Evolutionary conservation across 495 filamentous ascomycete species (phyloP), one percentile per base, ranked within the genome.

Genomic region (Aspergillus bridgeri): DNA sequence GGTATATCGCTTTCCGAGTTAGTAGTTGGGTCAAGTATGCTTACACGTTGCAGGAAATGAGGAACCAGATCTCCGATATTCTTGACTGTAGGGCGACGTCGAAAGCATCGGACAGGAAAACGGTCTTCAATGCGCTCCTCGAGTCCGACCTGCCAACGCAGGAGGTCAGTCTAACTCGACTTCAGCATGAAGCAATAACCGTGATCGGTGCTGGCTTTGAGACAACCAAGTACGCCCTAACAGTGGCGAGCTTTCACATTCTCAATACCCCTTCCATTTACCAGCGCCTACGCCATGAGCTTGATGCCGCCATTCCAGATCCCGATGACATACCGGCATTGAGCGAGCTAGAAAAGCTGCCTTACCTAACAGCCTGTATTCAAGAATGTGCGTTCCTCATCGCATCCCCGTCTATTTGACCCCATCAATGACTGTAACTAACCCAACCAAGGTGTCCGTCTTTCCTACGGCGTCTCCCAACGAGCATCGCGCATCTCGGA

Each of bases 311-410:
- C 11, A 62, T 71, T 8, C 67, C 70, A 1, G 57, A 63, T 23
- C 61, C 48, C 5, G 21, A 42, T 27, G 54, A 48, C 17, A 53
- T 57, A 2, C 62, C 60, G 6, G 52, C 60, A 9, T 54, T 69
- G 3, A 48, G 42, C 19, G 54, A 65, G 17, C 65, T 75, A 2
- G 68, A 77, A 54, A 64, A 60, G 22, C 68, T 69, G 42, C 71
- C 72, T 3, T 75, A 75, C 48, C 65, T 82, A 3, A 59, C 65
- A 15, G 79, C 72, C 13, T 63, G 76, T 29, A 69, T 81, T 48
- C 66, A 77, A 15, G 78, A 82, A 51, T 66, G 66, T 19, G 54
- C 19, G 51, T 45, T 27, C n/a, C n/a, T n/a, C n/a, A 18, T 17
- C 8, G 1, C 20, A 8, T 27, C 19, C 25, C n/a, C n/a, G n/a